phyloP scores from a whole-genome alignment of 2,329 filamentous ascomycete species.

The Fusarium sp. region DNA sequence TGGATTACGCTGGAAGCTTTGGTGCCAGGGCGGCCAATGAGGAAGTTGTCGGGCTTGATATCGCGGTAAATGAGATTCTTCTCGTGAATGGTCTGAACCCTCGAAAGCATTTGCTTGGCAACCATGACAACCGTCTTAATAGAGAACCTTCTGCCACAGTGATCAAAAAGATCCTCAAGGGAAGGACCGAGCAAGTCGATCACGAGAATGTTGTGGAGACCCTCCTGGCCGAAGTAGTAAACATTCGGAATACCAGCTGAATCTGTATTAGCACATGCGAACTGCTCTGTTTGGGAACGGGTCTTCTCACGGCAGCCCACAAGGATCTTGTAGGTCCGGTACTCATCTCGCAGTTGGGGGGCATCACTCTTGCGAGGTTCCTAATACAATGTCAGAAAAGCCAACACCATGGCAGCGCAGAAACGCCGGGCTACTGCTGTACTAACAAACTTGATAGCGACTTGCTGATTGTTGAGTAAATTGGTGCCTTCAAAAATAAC shows the following conservation, averaged over 20 bases:
- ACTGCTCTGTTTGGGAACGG: conserved; percentile 42
- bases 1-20: conserved; percentile 98
- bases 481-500: conserved; percentile 99
- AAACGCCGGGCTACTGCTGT: not conserved
- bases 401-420: not conserved
- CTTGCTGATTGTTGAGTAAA: conserved; percentile 97
- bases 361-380: conserved; percentile 99
- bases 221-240: conserved; percentile 99
- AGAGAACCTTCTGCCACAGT: conserved; percentile 92
- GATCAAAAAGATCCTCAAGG: conserved; percentile 95
- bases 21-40: conserved; percentile 89
- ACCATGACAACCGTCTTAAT: conserved; percentile 99
- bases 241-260: conserved; percentile 98
- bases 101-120: conserved; percentile 97
- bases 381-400: conserved; percentile 54
- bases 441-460: conserved; percentile 97
- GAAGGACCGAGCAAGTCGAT: conserved; percentile 96
- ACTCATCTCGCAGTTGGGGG: conserved; percentile 96
- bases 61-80: conserved; percentile 99
- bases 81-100: conserved; percentile 93
- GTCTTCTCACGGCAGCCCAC: conserved; percentile 90
- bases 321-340: conserved; percentile 98
- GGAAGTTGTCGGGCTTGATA: conserved; percentile 99
- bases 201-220: conserved; percentile 97
- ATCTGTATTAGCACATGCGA: conserved; percentile 31